Conservation (phyloP, 176 grass and related monocot genomes). For the Oryza nivara region DNA sequence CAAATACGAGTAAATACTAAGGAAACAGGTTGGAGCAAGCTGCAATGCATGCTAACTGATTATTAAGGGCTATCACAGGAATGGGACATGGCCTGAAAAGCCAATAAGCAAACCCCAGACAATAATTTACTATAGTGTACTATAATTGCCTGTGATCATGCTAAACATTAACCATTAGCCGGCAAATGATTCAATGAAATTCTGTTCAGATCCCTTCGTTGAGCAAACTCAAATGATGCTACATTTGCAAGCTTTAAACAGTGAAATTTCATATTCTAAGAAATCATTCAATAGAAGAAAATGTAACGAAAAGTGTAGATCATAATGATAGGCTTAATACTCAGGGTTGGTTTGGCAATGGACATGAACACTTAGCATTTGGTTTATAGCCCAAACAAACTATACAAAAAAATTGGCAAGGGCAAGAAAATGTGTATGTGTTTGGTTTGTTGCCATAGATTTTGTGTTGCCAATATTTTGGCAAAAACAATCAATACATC, state of each 20-base stretch:
- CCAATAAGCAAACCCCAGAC: background rate
- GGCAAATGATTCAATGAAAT: background rate
- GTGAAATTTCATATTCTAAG: background rate
- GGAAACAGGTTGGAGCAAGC: background rate
- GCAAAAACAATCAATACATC: too few relatives aligned
- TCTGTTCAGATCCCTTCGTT: background rate
- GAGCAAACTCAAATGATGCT: background rate
- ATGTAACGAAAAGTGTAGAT: background rate
- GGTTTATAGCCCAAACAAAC: too few relatives aligned
- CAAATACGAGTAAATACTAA: background rate
- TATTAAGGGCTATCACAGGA: background rate
- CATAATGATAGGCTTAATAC: background rate
- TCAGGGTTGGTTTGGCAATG: background rate
- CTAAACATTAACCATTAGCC: background rate
- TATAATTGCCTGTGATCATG: background rate
- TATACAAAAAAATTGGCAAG: too few relatives aligned
- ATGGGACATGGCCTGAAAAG: background rate
- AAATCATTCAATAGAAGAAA: background rate
- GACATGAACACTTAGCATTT: background rate
- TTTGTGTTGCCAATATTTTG: too few relatives aligned
- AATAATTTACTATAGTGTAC: background rate
- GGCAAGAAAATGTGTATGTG: too few relatives aligned
- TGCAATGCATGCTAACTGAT: background rate
- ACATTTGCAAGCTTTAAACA: slow-evolving; percentile 6
- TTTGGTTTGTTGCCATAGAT: too few relatives aligned